Evolutionary conservation across 1,284 basidiomycete species (phyloP), one percentile per base, ranked within the genome.

Genomic region (Tilletia caries): DNA sequence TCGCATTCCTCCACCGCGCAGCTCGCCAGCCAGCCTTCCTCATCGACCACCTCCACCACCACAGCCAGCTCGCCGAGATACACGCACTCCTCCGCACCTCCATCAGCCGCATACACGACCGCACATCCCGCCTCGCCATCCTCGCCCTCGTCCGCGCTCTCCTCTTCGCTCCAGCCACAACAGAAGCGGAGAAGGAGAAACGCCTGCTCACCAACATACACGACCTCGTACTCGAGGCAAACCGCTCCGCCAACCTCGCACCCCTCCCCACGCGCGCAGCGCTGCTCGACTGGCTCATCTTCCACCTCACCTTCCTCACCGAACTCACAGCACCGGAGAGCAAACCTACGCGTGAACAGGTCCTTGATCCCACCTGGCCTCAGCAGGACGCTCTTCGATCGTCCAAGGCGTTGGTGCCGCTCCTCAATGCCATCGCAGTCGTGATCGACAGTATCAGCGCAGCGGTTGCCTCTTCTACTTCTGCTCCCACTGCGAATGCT

Each of bases 81-180:
- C 90, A 93, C 82, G 86, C 87, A 72, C 84, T 92, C 1, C 84
- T 93, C 62, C 89, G 89, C 1, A 84, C 89, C 58, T 92, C 91
- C 0, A 91, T 91, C 80, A 87, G 91, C 15, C 88, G 89, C 75
- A 93, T 93, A 85, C 85, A 88, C 60, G 92, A 94, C 80, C 84
- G 87, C 1, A 81, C 86, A 66, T 93, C 92, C 1, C 86, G 90
- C 69, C 86, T 88, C 65, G 89, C 89, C 2, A 89, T 91, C 0
- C 89, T 92, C 73, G 83, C 84, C 1, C 87, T 92, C 43, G 88
- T 88, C 0, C 86, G 87, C 78, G 87, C 88, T 60, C 79, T 93
- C 67, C 87, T 92, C 20, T 87, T 89, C 62, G 77, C 83, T 2
- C 78, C 83, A 18, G 81, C 32, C 41, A 70, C 33, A 68, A 65